Evolutionary conservation across 192 early-diverging fungal genomes (phyloP).

Genomic region (Backusella australiensis): DNA sequence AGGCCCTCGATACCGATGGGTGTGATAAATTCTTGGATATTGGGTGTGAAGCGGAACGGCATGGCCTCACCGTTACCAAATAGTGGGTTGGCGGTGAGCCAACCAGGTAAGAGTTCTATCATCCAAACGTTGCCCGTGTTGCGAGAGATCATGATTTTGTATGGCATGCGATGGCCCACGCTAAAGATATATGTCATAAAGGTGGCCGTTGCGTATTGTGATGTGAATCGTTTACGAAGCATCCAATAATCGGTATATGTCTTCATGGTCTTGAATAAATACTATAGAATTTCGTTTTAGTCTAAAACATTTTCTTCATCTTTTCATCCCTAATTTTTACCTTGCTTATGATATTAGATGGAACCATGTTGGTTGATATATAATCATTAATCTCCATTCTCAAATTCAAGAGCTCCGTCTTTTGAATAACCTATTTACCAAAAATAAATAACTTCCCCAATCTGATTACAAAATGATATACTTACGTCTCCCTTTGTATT

Average conservation of each 20-base stretch:
- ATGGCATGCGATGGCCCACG: slow-evolving; percentile 83
- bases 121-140: slow-evolving; percentile 85
- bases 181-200: slow-evolving; percentile 93
- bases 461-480: background rate
- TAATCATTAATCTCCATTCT: slow-evolving; percentile 88
- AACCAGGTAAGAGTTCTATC: slow-evolving; percentile 78
- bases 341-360: slow-evolving; percentile 79
- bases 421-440: slow-evolving; percentile 37
- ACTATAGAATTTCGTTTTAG: slow-evolving; percentile 36
- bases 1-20: slow-evolving; percentile 92
- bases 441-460: background rate
- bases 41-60: slow-evolving; percentile 98
- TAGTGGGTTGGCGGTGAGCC: slow-evolving; percentile 40
- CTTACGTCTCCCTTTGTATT: slow-evolving; percentile 55
- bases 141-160: slow-evolving; percentile 86
- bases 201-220: slow-evolving; percentile 83
- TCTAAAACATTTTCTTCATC: background rate
- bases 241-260: slow-evolving; percentile 92
- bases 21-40: slow-evolving; percentile 94
- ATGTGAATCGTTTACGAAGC: slow-evolving; percentile 91
- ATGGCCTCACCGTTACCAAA: slow-evolving; percentile 81
- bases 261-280: slow-evolving; percentile 68
- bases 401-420: slow-evolving; percentile 68
- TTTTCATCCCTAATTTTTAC: slow-evolving; percentile 37
- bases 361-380: slow-evolving; percentile 82